These are phyloP conservation scores for Protomyces pachydermus DNA, from an alignment of 1,139 yeast genomes.

Conservation along the genomic window DNA sequence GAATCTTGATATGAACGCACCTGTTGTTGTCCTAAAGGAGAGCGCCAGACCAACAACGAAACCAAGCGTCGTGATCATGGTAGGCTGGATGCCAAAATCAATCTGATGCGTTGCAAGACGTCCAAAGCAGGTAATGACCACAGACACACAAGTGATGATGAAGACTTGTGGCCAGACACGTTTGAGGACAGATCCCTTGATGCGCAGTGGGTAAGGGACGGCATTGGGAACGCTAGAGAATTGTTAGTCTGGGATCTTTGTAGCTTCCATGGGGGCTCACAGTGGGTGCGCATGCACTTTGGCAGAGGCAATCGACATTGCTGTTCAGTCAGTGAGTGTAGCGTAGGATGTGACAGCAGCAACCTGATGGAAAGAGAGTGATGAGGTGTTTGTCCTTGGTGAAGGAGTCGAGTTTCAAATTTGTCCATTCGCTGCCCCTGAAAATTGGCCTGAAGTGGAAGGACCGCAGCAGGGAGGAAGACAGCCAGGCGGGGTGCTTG, in stretches of 20 bases:
- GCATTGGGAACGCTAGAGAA: not conserved
- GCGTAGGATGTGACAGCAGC: no score
- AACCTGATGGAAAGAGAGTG: no score
- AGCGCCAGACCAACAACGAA: conserved; percentile 31
- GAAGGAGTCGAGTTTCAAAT: no score
- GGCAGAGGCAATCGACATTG: not conserved
- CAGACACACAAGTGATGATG: conserved; percentile 28
- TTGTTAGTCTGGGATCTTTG: no score
- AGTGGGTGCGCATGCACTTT: conserved; percentile 1
- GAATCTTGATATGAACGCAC: not conserved
- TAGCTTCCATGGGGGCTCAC: not conserved
- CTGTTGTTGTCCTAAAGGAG: conserved; percentile 31
- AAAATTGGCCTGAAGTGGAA: no score
- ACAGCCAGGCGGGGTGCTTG: no score
- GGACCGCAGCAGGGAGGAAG: no score
- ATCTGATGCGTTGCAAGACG: conserved; percentile 13
- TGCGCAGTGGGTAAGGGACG: conserved; percentile 30
- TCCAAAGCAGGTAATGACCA: conserved; percentile 28
- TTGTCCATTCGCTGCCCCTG: no score
- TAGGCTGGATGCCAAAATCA: conserved; percentile 29
- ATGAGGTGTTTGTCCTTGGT: no score
- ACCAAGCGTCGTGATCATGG: conserved; percentile 31
- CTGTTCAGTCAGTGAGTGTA: no score
- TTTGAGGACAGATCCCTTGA: conserved; percentile 32
- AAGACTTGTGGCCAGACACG: conserved; percentile 29